Percentiles rank a stretch among this genome's conserved stretches.
Conservation (phyloP, 768 basidiomycete genomes). For the Suillus hirtellus region DNA sequence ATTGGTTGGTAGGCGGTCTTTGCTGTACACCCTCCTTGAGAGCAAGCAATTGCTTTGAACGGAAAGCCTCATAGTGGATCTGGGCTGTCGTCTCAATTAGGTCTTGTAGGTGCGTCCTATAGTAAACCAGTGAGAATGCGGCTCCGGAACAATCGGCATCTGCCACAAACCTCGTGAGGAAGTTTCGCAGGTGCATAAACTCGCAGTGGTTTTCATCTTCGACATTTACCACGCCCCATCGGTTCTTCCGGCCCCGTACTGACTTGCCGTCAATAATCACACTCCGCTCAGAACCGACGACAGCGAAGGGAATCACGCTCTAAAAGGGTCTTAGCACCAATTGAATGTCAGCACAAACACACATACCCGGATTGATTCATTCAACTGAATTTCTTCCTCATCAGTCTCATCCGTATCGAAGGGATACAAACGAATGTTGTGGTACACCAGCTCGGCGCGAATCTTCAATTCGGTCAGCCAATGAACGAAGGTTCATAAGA, state of each 20-base stretch:
- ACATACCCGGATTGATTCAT: slow-evolving; percentile 85
- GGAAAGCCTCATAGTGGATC: slow-evolving; percentile 99
- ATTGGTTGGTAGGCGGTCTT: slow-evolving; percentile 48
- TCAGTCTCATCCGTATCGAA: slow-evolving; percentile 97
- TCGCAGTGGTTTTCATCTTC: slow-evolving; percentile 98
- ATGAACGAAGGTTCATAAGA: neutral
- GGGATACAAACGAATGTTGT: slow-evolving; percentile 94
- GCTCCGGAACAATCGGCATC: neutral
- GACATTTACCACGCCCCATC: slow-evolving; percentile 98
- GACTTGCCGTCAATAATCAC: slow-evolving; percentile 96
- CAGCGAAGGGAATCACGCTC: slow-evolving; percentile 95
- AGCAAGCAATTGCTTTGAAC: slow-evolving; percentile 95
- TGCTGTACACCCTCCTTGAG: slow-evolving; percentile 93
- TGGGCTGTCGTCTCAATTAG: slow-evolving; percentile 98
- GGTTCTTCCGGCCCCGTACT: slow-evolving; percentile 94
- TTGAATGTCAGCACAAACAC: neutral
- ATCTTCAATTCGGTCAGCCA: slow-evolving; percentile 55
- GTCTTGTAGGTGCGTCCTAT: slow-evolving; percentile 94
- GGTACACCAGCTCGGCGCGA: slow-evolving; percentile 85
- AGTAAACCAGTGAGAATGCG: neutral
- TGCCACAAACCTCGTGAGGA: slow-evolving; percentile 75
- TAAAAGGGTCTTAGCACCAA: slow-evolving; percentile 31
- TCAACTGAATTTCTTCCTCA: slow-evolving; percentile 87
- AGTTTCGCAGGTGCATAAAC: slow-evolving; percentile 96
- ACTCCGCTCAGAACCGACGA: slow-evolving; percentile 95